Evolutionary conservation across 768 basidiomycete genomes (phyloP).

Genomic region (Naganishia kalamii): DNA sequence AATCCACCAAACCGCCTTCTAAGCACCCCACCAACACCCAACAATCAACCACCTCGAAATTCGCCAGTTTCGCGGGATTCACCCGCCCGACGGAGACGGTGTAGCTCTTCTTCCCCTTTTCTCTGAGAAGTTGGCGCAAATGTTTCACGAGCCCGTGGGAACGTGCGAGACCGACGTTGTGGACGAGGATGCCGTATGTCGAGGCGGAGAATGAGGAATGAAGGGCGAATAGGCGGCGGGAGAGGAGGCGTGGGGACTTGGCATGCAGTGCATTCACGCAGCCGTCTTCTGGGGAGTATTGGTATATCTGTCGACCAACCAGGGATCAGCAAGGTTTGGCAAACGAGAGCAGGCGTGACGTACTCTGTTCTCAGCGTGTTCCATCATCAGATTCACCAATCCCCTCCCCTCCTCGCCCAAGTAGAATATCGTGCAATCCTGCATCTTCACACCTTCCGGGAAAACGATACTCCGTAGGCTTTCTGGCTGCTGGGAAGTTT

Average conservation of each 20-base stretch:
- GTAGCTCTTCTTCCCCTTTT: slow-evolving; percentile 78
- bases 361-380: slow-evolving; percentile 63
- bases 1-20: slow-evolving; percentile 68
- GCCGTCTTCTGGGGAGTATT: slow-evolving; percentile 61
- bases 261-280: slow-evolving; percentile 57
- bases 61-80: slow-evolving; percentile 88
- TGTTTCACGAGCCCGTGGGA: slow-evolving; percentile 80
- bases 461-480: slow-evolving; percentile 35
- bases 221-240: slow-evolving; percentile 78
- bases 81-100: slow-evolving; percentile 92
- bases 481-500: neutral
- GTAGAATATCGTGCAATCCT: slow-evolving; percentile 53
- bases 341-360: slow-evolving; percentile 20
- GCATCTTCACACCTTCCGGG: slow-evolving; percentile 33
- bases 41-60: slow-evolving; percentile 93
- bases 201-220: slow-evolving; percentile 87
- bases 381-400: slow-evolving; percentile 79
- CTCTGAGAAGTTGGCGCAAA: slow-evolving; percentile 63
- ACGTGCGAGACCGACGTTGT: slow-evolving; percentile 82
- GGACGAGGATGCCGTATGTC: slow-evolving; percentile 89
- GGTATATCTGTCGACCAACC: slow-evolving; percentile 57
- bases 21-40: slow-evolving; percentile 92
- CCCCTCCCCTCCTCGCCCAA: slow-evolving; percentile 74
- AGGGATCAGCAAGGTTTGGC: neutral
- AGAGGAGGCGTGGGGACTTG: slow-evolving; percentile 71